Evolutionary conservation across 345 rosid species (phyloP).

Genomic region (Hypericum perforatum): DNA sequence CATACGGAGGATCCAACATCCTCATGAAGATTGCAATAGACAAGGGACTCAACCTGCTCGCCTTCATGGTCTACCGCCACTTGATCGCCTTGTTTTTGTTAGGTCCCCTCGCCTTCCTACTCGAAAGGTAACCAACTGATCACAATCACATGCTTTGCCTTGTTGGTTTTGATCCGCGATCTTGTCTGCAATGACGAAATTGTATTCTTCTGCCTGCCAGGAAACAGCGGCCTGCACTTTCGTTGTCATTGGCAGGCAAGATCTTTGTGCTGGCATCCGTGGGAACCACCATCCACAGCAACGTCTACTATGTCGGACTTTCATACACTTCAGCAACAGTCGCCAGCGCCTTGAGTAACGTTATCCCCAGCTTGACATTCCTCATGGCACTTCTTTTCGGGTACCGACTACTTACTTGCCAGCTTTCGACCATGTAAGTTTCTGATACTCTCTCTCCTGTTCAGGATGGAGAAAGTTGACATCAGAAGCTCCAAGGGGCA

Average conservation of each 20-base stretch:
- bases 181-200: neutral
- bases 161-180: neutral
- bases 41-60: slow-evolving; percentile 29
- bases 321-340: slow-evolving; percentile 30
- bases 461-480: slow-evolving; percentile 41
- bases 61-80: slow-evolving; percentile 34
- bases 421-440: neutral
- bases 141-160: neutral
- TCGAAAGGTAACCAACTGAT: slow-evolving; percentile 27
- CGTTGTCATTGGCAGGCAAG: slow-evolving; percentile 21
- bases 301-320: slow-evolving; percentile 31
- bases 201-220: slow-evolving; percentile 14
- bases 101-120: slow-evolving; percentile 30
- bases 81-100: slow-evolving; percentile 25
- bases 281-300: slow-evolving; percentile 36
- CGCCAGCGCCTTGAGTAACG: slow-evolving; percentile 35
- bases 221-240: slow-evolving; percentile 27
- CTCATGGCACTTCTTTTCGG: slow-evolving; percentile 29
- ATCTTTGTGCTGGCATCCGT: slow-evolving; percentile 32
- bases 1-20: slow-evolving; percentile 32
- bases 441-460: neutral
- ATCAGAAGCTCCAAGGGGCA: slow-evolving; percentile 18
- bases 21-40: slow-evolving; percentile 33
- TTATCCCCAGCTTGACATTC: slow-evolving; percentile 34
- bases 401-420: slow-evolving; percentile 8